A percentile compares a stretch with the other conserved stretches of the same genome.
phyloP scores from a whole-genome alignment of 2,329 filamentous ascomycete species.

The Pseudocercospora vitis region DNA sequence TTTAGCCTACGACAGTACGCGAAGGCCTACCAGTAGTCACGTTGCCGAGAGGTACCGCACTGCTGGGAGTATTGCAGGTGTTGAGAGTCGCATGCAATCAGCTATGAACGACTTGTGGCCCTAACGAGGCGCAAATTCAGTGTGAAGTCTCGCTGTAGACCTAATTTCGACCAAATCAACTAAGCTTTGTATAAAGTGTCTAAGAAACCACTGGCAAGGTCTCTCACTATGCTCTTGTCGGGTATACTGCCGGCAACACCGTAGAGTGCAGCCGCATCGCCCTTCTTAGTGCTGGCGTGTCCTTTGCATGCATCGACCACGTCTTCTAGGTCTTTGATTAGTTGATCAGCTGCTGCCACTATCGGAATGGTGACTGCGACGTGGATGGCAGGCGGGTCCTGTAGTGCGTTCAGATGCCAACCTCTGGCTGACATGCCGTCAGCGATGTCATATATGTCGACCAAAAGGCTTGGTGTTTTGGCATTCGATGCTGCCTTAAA shows the following conservation, averaged over 20 bases:
- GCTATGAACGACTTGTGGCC: too few relatives aligned
- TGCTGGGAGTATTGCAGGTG: too few relatives aligned
- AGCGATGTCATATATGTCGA: slow-evolving; percentile 92
- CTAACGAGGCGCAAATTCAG: too few relatives aligned
- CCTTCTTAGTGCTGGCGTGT: slow-evolving; percentile 64
- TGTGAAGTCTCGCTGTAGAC: too few relatives aligned
- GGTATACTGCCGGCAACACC: slow-evolving; percentile 92
- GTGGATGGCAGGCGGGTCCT: slow-evolving; percentile 88
- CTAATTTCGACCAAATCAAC: background rate
- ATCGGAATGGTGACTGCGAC: slow-evolving; percentile 90
- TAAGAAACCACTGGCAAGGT: slow-evolving; percentile 85
- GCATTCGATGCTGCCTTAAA: slow-evolving; percentile 61
- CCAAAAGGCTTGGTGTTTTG: slow-evolving; percentile 50
- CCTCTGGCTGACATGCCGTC: slow-evolving; percentile 81
- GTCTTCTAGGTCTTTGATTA: slow-evolving; percentile 68
- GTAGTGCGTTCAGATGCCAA: slow-evolving; percentile 95
- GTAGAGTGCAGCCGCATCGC: slow-evolving; percentile 85
- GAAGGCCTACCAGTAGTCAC: too few relatives aligned
- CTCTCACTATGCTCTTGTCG: slow-evolving; percentile 91
- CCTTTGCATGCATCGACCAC: slow-evolving; percentile 71
- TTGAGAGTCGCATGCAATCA: too few relatives aligned
- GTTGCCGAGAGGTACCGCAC: too few relatives aligned
- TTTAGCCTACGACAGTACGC: too few relatives aligned
- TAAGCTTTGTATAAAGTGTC: slow-evolving; percentile 63
- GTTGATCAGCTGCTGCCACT: slow-evolving; percentile 73